phyloP scores from a whole-genome alignment of 2,329 filamentous ascomycete species.

The Chrysoporthe deuterocubensis region DNA sequence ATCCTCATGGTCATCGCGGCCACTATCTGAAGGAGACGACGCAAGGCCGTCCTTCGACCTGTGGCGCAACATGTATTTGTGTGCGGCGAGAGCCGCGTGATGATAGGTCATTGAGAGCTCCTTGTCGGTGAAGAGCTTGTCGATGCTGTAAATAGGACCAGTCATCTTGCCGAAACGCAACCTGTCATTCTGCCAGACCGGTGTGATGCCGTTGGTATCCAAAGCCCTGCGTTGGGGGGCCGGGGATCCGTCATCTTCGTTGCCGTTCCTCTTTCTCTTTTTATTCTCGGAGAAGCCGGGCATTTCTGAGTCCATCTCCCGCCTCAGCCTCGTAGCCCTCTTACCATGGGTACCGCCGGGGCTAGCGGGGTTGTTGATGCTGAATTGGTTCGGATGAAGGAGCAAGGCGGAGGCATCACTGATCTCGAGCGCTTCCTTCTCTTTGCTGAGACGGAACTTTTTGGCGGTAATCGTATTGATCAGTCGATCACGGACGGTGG shows the following conservation, averaged over 20 bases:
- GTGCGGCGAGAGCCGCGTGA: slow-evolving; percentile 62
- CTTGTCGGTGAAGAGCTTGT: slow-evolving; percentile 73
- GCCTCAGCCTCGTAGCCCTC: slow-evolving; percentile 64
- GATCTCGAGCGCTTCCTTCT: slow-evolving; percentile 71
- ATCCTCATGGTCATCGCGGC: slow-evolving; percentile 55
- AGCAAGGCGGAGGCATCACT: slow-evolving; percentile 68
- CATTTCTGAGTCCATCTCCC: slow-evolving; percentile 61
- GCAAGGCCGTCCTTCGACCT: slow-evolving; percentile 56
- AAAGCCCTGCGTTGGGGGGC: slow-evolving; percentile 59
- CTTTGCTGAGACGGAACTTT: slow-evolving; percentile 65
- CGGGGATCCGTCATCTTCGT: slow-evolving; percentile 67
- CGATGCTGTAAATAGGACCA: slow-evolving; percentile 66
- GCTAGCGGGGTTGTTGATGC: slow-evolving; percentile 66
- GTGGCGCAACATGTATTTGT: slow-evolving; percentile 64
- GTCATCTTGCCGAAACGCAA: slow-evolving; percentile 59
- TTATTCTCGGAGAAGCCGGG: slow-evolving; percentile 58
- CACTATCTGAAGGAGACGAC: slow-evolving; percentile 55
- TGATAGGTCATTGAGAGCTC: slow-evolving; percentile 70
- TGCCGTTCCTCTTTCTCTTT: slow-evolving; percentile 65
- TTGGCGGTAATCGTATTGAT: slow-evolving; percentile 68
- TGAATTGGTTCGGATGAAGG: slow-evolving; percentile 71
- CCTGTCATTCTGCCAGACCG: slow-evolving; percentile 66
- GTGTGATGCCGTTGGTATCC: slow-evolving; percentile 61
- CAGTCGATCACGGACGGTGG: slow-evolving; percentile 67
- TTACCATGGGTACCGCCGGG: slow-evolving; percentile 67